Evolutionary conservation across 352 stramenopile genomes (phyloP).

Genomic region (Pelagophyceae sp.): DNA sequence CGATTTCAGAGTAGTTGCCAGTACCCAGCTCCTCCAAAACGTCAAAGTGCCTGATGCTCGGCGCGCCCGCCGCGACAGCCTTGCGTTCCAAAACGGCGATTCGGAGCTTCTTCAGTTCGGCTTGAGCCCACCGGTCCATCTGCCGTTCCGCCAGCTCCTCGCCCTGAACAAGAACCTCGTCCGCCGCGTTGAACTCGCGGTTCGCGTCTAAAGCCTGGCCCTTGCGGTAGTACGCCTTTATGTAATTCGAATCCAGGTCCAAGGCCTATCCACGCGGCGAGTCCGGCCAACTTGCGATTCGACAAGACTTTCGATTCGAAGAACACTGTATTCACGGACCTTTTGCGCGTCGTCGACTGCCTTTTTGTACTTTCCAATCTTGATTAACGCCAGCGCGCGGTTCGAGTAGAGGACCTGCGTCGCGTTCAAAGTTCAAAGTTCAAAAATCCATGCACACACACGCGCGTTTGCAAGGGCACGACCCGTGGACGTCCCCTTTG

Average conservation of each 20-base stretch:
- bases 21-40: slow-evolving; percentile 49
- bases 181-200: slow-evolving; percentile 15
- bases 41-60: slow-evolving; percentile 53
- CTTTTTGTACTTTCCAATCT: neutral
- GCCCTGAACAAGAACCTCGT: slow-evolving; percentile 30
- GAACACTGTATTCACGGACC: slow-evolving; percentile 13
- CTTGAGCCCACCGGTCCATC: slow-evolving; percentile 31
- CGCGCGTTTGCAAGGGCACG: too few relatives aligned
- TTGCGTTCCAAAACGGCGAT: slow-evolving; percentile 31
- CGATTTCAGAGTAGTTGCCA: slow-evolving; percentile 91
- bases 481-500: too few relatives aligned
- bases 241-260: slow-evolving; percentile 18
- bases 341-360: slow-evolving; percentile 2
- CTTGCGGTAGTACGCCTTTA: slow-evolving; percentile 33
- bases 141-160: slow-evolving; percentile 37
- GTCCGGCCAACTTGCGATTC: too few relatives aligned
- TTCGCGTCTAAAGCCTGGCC: slow-evolving; percentile 34
- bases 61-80: slow-evolving; percentile 15
- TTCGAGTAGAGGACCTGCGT: slow-evolving; percentile 13
- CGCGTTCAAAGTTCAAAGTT: too few relatives aligned
- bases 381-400: slow-evolving; percentile 9
- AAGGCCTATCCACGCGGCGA: too few relatives aligned
- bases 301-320: too few relatives aligned
- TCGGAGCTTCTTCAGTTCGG: slow-evolving; percentile 33
- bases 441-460: too few relatives aligned